These are phyloP conservation scores for Saccharomycopsis javanensis DNA, from an alignment of 805 yeast species.

Conservation along the genomic window DNA sequence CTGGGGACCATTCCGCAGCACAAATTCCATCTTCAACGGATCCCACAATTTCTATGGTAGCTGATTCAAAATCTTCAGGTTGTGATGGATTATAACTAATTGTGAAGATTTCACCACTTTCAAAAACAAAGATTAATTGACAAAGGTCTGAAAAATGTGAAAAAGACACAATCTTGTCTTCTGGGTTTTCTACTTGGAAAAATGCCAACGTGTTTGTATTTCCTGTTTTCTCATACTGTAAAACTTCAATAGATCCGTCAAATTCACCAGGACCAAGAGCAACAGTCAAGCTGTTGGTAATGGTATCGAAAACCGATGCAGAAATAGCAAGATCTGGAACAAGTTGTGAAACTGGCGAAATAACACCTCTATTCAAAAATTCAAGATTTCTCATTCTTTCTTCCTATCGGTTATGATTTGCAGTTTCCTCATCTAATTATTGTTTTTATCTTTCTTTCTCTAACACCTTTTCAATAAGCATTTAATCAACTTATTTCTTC, in stretches of 20 bases:
- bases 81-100: conserved; percentile 47
- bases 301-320: conserved; percentile 57
- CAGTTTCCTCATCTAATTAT: no score
- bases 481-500: neutral
- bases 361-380: conserved; percentile 43
- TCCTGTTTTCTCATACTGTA: conserved; percentile 62
- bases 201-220: conserved; percentile 47
- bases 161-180: conserved; percentile 36
- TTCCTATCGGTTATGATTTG: neutral
- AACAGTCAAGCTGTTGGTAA: conserved; percentile 62
- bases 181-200: conserved; percentile 36
- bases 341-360: conserved; percentile 43
- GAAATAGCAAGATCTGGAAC: conserved; percentile 55
- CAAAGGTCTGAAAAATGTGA: conserved; percentile 61
- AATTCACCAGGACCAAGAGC: conserved; percentile 51
- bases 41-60: conserved; percentile 66
- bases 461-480: neutral
- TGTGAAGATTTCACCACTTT: conserved; percentile 65
- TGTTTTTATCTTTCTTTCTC: no score
- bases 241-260: conserved; percentile 54
- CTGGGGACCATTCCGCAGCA: conserved; percentile 81
- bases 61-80: conserved; percentile 34
- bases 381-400: conserved; percentile 39
- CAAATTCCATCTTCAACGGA: conserved; percentile 65
- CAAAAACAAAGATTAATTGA: conserved; percentile 56